phyloP scores from a whole-genome alignment of 2,329 filamentous ascomycete species.

The Aureobasidium subglaciale region DNA sequence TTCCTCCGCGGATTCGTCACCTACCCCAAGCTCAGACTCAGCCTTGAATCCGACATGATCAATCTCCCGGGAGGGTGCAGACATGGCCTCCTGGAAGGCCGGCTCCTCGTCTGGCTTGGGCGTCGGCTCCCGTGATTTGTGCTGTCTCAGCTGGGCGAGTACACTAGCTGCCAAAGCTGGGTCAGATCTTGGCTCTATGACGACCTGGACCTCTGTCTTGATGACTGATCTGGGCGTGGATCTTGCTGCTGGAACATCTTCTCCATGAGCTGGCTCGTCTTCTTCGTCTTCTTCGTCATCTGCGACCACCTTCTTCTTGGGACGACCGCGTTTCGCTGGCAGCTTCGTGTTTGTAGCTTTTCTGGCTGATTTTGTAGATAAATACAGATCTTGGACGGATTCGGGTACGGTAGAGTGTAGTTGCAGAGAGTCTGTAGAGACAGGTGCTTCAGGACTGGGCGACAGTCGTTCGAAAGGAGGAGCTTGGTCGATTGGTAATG shows the following conservation, averaged over 20 bases:
- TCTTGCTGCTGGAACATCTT: neutral
- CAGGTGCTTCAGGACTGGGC: neutral
- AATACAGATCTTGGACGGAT: neutral
- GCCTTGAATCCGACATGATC: neutral
- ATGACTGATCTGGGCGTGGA: neutral
- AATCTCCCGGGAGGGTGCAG: neutral
- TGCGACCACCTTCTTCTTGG: neutral
- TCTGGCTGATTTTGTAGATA: neutral
- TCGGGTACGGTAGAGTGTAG: neutral
- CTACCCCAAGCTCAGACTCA: neutral
- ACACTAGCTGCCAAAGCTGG: neutral
- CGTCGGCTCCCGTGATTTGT: neutral
- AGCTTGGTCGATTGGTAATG: slow-evolving; percentile 9
- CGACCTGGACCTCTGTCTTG: slow-evolving; percentile 8
- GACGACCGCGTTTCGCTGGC: slow-evolving; percentile 4
- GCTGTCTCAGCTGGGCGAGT: neutral
- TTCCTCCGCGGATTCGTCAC: neutral
- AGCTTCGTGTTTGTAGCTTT: neutral
- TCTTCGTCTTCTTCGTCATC: slow-evolving; percentile 2
- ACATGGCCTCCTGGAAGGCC: neutral
- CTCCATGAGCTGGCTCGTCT: neutral
- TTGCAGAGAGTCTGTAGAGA: neutral
- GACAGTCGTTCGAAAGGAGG: neutral
- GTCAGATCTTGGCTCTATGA: neutral
- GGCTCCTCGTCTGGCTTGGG: neutral